These are phyloP conservation scores for Aspergillus sp. DNA, from an alignment of 2,329 filamentous ascomycete genomes.

Conservation along the genomic window DNA sequence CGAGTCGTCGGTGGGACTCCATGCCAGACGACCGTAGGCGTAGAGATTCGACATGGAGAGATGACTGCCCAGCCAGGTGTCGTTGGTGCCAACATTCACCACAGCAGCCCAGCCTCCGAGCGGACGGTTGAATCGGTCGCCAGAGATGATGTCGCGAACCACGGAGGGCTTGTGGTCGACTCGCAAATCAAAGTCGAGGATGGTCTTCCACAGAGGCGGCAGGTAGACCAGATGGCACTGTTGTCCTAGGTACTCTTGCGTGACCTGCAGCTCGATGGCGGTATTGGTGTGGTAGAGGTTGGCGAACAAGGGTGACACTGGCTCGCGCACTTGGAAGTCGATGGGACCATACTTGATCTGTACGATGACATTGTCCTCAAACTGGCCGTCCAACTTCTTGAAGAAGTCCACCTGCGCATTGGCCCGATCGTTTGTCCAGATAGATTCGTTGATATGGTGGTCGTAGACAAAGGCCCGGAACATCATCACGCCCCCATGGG, in stretches of 20 bases:
- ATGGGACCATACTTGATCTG: slow-evolving; percentile 75
- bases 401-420: slow-evolving; percentile 70
- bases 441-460: slow-evolving; percentile 52
- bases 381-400: slow-evolving; percentile 61
- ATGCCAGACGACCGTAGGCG: slow-evolving; percentile 66
- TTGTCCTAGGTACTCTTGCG: slow-evolving; percentile 70
- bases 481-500: slow-evolving; percentile 63
- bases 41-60: slow-evolving; percentile 71
- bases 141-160: slow-evolving; percentile 61
- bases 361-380: slow-evolving; percentile 68
- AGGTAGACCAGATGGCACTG: slow-evolving; percentile 69
- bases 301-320: slow-evolving; percentile 63
- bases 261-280: slow-evolving; percentile 65
- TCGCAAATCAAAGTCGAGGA: slow-evolving; percentile 66
- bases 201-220: slow-evolving; percentile 65
- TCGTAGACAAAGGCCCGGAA: slow-evolving; percentile 74
- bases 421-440: slow-evolving; percentile 67
- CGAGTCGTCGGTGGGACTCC: slow-evolving; percentile 56
- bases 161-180: slow-evolving; percentile 57
- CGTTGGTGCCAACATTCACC: slow-evolving; percentile 64
- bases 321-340: slow-evolving; percentile 71
- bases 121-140: slow-evolving; percentile 57
- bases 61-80: slow-evolving; percentile 68
- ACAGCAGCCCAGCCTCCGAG: slow-evolving; percentile 65
- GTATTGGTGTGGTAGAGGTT: slow-evolving; percentile 47